Evolutionary conservation across 495 filamentous ascomycete species (phyloP), one percentile per base, ranked within the genome.

Genomic region (Trypethelium eluteriae): DNA sequence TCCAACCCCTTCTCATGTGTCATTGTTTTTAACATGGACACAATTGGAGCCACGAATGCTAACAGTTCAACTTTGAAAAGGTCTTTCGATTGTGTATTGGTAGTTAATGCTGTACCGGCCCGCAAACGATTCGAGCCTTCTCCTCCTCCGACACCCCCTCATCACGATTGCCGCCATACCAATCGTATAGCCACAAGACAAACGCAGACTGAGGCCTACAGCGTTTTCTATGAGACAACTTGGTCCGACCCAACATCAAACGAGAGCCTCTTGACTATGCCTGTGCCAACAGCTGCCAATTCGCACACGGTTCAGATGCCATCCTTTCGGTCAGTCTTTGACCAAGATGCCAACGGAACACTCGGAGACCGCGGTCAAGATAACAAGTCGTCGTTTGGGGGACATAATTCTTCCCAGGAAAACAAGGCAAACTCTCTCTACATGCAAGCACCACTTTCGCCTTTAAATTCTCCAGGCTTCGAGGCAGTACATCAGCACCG

Each of bases 401-500:
- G 69, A 65, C 67, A 70, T 66, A 62, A 46, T 9, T 38, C 34
- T 75, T 69, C 57, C 16, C 61, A 64, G 68, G 44, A 71, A 36
- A 34, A 36, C 53, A 34, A 14, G 36, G 5, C 53, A 18, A 36
- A 14, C 32, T 4, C 34, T 36, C 32, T 36, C 53, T 18, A 35
- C 2, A 68, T 68, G 67, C 62, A 64, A 62, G 9, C 39, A 25
- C 57, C 38, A 32, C 39, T 56, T 39, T 62, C 49, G 7, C 49
- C 49, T 18, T 7, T 62, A 44, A 38, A 36, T 44, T 38, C 38
- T 63, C 9, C 65, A 4, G 34, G 62, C 16, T 41, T 41, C 41
- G 38, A 41, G 18, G n/a, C 12, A 1, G n/a, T 18, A 25, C 65
- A 66, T 66, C 57, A 84, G 70, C 84, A 85, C 71, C 81, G 84